phyloP scores from a whole-genome alignment of 805 yeast genomes.

The Saccharomycodes ludwigii region DNA sequence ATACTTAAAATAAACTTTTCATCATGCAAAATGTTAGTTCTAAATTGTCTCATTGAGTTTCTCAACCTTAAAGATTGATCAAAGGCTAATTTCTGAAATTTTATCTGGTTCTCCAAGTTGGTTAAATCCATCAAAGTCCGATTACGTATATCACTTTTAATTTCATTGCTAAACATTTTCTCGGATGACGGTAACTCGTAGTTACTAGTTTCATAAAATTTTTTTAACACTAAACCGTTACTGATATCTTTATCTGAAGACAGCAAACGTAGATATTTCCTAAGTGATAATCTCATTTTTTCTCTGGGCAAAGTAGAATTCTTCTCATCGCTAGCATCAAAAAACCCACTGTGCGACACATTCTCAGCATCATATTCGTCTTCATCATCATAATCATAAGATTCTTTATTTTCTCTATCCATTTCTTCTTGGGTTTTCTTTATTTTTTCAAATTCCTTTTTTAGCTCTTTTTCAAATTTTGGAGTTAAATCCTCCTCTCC shows the following conservation, averaged over 20 bases:
- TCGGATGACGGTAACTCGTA: constrained; percentile 26
- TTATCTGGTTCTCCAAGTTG: constrained; percentile 47
- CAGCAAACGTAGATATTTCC: constrained; percentile 56
- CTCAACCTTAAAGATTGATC: constrained; percentile 43
- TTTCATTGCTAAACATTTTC: constrained; percentile 31
- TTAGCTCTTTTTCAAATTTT: no score
- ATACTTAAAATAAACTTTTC: constrained; percentile 46
- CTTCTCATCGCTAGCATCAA: constrained; percentile 15
- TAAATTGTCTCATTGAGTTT: constrained; percentile 46
- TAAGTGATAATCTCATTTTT: constrained; percentile 59
- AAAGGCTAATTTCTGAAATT: constrained; percentile 61
- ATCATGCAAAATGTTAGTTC: constrained; percentile 36
- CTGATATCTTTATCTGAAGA: constrained; percentile 42
- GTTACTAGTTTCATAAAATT: constrained; percentile 30
- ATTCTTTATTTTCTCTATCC: constrained; percentile 1
- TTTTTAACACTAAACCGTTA: constrained; percentile 35
- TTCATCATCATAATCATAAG: constrained; percentile 6
- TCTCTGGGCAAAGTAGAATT: constrained; percentile 46
- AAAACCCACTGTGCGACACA: no score
- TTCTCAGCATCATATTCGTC: constrained; percentile 11
- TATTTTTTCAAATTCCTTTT: no score
- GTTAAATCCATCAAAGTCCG: constrained; percentile 54
- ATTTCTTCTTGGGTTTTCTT: background rate
- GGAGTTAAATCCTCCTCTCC: no score
- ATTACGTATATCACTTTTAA: constrained; percentile 37